These are phyloP conservation scores for Zygotorulaspora sp. DNA, from an alignment of 805 yeast genomes.

Conservation along the genomic window DNA sequence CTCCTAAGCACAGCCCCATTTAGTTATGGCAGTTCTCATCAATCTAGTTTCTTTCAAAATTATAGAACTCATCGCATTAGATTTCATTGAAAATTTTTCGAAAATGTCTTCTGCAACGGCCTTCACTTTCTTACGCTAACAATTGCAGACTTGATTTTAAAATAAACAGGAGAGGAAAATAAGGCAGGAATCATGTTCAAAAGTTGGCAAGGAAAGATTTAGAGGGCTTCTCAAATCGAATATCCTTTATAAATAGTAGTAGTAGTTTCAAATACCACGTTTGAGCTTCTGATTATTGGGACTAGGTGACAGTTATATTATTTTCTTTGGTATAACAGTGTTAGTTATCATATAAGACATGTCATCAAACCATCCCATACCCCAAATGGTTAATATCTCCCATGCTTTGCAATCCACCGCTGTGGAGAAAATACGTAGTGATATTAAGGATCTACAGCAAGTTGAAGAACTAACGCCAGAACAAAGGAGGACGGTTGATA, in stretches of 20 bases:
- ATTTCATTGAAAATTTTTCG: not conserved
- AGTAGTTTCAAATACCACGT: not conserved
- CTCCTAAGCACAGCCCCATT: too few species aligned
- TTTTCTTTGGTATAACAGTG: not conserved
- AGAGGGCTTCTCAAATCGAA: too few species aligned
- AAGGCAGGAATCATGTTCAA: too few species aligned
- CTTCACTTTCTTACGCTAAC: too few species aligned
- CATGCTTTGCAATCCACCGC: constrained; percentile 31
- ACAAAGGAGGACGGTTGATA: constrained; percentile 19
- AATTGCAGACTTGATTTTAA: too few species aligned
- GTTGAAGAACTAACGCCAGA: constrained; percentile 11
- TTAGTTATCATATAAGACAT: constrained; percentile 5
- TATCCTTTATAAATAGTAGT: not conserved
- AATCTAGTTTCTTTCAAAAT: not conserved
- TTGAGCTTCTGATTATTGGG: not conserved
- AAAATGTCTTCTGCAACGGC: not conserved
- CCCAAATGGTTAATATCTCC: constrained; percentile 32
- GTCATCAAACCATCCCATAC: constrained; percentile 24
- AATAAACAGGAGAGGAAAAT: too few species aligned
- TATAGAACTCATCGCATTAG: not conserved
- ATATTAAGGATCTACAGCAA: constrained; percentile 21
- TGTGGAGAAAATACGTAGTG: constrained; percentile 29
- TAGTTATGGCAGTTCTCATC: too few species aligned
- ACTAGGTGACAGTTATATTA: not conserved
- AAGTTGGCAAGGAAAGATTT: too few species aligned